Base-by-base conservation (phyloP, 2,329 filamentous ascomycete genomes). In the Exserohilum rostratum region DNA sequence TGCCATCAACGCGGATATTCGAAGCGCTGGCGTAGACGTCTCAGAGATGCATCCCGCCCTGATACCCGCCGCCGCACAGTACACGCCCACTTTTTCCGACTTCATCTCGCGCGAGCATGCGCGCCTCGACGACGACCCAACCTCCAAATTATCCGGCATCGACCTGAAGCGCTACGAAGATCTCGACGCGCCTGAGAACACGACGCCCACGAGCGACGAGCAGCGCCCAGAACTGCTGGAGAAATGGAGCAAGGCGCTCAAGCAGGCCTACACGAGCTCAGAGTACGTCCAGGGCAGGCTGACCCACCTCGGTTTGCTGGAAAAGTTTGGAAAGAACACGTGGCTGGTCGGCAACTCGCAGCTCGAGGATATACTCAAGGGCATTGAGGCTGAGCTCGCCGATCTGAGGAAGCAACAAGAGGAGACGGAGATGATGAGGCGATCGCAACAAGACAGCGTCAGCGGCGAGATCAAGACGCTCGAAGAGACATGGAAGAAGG, bases 271-370 rank as follows among this genome's bases (percentile, higher is more conserved):
- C 70, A 81, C 81, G 0, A 82, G 82, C 46, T 81, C 81, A 35
- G 80, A 83, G 3, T 87, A 89, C 70, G 77, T 89, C 18, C 75
- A 79, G 2, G 78, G 77, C 46, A 78, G 85, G 22, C 75, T 83
- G 46, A 80, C 82, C 38, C 86, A 88, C 75, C 84, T 96, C 15
- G 79, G 81, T 1, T 82, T 96, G n/a, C 84, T 96, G 17, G 90
- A 95, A 67, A 82, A 82, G 46, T 88, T 88, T 75, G 95, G 93
- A 63, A 91, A 91, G 77, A 96, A 96, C 74, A 89, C 91, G 9
- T 98, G 95, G 93, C 81, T 99, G 50, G 83, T 96, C 7, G 86
- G 86, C 5, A 99, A 99, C 75, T 85, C 88, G 65, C 86, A 90
- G 63, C 76, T 92, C 17, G 93, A 97, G 77, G 85, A 85, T 38